Evolutionary conservation across 2,329 filamentous ascomycete genomes (phyloP), one percentile per base, ranked within the genome.

Genomic region (Hyphodiscus sp.): DNA sequence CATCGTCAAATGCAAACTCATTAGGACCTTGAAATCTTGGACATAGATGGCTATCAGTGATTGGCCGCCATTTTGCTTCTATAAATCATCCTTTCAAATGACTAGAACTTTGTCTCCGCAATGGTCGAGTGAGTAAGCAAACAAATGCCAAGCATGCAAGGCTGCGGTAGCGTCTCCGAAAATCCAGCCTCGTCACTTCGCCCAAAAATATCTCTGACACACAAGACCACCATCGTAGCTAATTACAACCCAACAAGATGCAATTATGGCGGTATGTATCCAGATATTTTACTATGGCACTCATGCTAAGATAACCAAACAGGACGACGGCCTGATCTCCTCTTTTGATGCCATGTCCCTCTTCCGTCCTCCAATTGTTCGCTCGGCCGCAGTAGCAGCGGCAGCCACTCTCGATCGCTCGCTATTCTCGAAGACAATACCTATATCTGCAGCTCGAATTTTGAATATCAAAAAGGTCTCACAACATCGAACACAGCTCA

Each of bases 321-420:
- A 65, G 63, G 52, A 60, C 47, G 30, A 52, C 49, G 53, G 47
- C 47, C 16, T 56, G 51, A 49, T 38, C 48, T 46, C 50, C 19
- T 55, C 58, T 8, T 42, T 50, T 29, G 66, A 69, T 55, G 70
- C 74, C 46, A 83, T 82, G 79, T 74, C 73, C 58, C 67, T 81
- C 49, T 89, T 96, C 70, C 83, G 85, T 60, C 89, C 91, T 46
- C 91, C 91, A 20, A 76, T 91, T 55, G 86, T 92, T 63, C 86
- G 88, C 69, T 69, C 71, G 9, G 49, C 55, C 29, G 84, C 86
- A 55, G 88, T 70, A 8, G 52, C 52, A 33, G 84, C 86, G 55
- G 88, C 89, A 75, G 84, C 84, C 67, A 80, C 81, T 48, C 82
- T 99, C 59, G 91, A 99, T 73, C 85, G 89, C 61, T 79, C 85